Percentiles rank a stretch among this genome's conserved stretches.
Conservation (phyloP, 2,329 filamentous ascomycete genomes). For the Epichloe aotearoae region DNA sequence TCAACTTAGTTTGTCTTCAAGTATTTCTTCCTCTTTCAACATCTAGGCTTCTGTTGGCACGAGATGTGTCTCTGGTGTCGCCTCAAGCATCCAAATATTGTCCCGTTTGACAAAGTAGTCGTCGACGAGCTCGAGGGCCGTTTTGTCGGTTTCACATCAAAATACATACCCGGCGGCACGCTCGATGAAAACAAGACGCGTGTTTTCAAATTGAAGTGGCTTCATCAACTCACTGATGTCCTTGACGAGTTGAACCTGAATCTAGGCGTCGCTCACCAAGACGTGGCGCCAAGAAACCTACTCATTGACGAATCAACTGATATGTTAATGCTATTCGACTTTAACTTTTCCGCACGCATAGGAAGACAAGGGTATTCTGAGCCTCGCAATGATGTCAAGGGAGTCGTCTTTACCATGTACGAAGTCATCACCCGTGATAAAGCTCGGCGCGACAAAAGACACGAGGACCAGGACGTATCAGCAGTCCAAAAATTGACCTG, state of each 20-base stretch:
- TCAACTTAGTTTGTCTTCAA: constrained; percentile 18
- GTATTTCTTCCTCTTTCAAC: constrained; percentile 17
- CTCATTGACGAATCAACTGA: constrained; percentile 20
- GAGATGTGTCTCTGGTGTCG: constrained; percentile 24
- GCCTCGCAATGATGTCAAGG: constrained; percentile 18
- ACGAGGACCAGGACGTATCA: constrained; percentile 11
- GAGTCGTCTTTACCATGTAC: constrained; percentile 22
- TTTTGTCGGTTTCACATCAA: constrained; percentile 24
- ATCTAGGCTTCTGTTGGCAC: constrained; percentile 14
- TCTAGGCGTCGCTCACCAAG: constrained; percentile 24
- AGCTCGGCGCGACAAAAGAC: constrained; percentile 9
- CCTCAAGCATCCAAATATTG: constrained; percentile 23
- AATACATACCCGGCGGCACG: constrained; percentile 22
- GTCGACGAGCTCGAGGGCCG: constrained; percentile 18
- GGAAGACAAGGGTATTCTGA: constrained; percentile 5
- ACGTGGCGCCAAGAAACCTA: constrained; percentile 24
- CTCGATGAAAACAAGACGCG: constrained; percentile 16
- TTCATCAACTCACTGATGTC: constrained; percentile 21
- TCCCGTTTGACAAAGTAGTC: constrained; percentile 21
- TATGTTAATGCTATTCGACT: constrained; percentile 23
- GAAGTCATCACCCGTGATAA: constrained; percentile 22
- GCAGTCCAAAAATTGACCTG: too few species aligned
- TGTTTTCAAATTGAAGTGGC: constrained; percentile 22
- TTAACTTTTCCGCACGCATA: constrained; percentile 16
- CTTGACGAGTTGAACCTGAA: constrained; percentile 25